Conservation (phyloP, 768 basidiomycete genomes). For the Clavaria fumosa region DNA sequence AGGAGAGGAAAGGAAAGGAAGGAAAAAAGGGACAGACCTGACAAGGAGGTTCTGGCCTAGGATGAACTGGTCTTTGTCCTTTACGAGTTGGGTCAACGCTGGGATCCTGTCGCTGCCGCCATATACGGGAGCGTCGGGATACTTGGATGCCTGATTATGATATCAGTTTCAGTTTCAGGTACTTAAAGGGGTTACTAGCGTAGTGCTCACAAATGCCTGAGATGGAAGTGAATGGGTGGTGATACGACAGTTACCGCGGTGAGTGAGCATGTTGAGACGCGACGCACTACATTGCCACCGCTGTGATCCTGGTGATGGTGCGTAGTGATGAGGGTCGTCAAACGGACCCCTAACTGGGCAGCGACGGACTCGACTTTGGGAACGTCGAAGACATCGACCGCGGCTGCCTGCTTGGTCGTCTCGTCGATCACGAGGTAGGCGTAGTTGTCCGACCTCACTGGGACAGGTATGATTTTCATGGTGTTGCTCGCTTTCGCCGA, state of each 20-base stretch:
- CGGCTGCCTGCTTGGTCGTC: conserved; percentile 49
- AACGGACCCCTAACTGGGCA: conserved; percentile 38
- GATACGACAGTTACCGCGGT: conserved; percentile 3
- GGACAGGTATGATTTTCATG: conserved; percentile 71
- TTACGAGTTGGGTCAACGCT: conserved; percentile 56
- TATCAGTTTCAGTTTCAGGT: not conserved
- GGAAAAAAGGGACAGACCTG: conserved; percentile 24
- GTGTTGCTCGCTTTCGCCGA: no score
- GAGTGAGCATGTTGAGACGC: not conserved
- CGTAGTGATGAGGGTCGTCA: conserved; percentile 72
- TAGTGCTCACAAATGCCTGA: conserved; percentile 25
- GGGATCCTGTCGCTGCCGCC: conserved; percentile 65
- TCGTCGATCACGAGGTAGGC: conserved; percentile 73
- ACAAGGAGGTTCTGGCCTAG: conserved; percentile 50
- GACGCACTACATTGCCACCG: conserved; percentile 63
- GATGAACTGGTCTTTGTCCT: conserved; percentile 67
- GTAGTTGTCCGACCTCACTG: conserved; percentile 72
- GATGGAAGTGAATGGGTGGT: no score
- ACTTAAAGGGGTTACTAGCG: conserved; percentile 23
- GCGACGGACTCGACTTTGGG: conserved; percentile 52
- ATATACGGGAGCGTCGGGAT: conserved; percentile 45
- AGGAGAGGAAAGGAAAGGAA: not conserved
- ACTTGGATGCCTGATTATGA: conserved; percentile 22
- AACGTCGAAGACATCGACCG: conserved; percentile 70
- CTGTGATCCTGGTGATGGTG: conserved; percentile 88